phyloP scores from a whole-genome alignment of 208 protist genomes.

The Acanthamoeba royreba region DNA sequence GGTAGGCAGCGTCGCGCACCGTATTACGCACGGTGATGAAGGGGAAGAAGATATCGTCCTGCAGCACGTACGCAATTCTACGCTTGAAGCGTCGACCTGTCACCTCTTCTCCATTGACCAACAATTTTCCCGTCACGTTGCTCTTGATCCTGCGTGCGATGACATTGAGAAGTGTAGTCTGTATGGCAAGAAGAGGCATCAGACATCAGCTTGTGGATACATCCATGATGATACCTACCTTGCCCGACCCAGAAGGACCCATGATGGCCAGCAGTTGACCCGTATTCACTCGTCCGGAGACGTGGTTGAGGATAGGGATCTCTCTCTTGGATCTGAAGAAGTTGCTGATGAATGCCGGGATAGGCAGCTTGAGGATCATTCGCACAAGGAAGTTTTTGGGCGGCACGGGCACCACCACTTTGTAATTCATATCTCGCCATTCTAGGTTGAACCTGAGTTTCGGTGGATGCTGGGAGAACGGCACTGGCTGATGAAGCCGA shows the following conservation, averaged over 20 bases:
- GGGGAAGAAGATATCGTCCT: slow-evolving; percentile 54
- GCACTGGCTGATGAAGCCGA: neutral
- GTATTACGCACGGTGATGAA: slow-evolving; percentile 52
- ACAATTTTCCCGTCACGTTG: slow-evolving; percentile 43
- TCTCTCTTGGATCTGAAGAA: neutral
- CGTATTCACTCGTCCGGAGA: slow-evolving; percentile 6
- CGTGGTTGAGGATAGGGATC: neutral
- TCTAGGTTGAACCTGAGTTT: neutral
- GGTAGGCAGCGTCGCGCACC: slow-evolving; percentile 18
- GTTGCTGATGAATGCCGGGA: neutral
- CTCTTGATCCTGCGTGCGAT: slow-evolving; percentile 35
- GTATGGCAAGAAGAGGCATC: too few relatives aligned
- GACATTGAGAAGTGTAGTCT: slow-evolving; percentile 55
- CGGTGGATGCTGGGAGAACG: neutral
- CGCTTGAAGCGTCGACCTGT: neutral
- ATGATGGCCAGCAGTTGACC: slow-evolving; percentile 53
- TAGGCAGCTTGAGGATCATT: neutral
- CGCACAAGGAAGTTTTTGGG: neutral
- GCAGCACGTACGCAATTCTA: slow-evolving; percentile 32
- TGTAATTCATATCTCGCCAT: neutral
- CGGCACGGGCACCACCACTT: neutral
- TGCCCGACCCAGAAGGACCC: slow-evolving; percentile 36
- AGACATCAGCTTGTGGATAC: too few relatives aligned
- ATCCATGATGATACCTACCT: neutral
- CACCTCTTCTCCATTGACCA: neutral